phyloP scores from a whole-genome alignment of 305 asterid species.

The Caryopteris hybrid region DNA sequence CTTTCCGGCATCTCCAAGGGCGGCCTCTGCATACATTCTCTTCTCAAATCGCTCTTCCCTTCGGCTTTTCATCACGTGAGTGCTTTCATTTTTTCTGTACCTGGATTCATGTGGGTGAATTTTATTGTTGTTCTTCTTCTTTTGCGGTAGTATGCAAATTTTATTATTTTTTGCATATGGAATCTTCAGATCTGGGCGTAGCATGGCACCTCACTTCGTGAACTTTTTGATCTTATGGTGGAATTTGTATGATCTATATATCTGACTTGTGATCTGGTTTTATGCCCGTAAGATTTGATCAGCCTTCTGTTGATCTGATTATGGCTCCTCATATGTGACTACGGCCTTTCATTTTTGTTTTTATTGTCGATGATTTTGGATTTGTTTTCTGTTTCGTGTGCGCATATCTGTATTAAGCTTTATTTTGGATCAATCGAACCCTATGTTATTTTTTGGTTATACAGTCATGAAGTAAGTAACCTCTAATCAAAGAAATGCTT shows the following conservation, averaged over 20 bases:
- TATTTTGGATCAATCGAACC: no score
- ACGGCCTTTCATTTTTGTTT: no score
- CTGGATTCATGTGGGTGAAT: not conserved
- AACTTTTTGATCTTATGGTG: not conserved
- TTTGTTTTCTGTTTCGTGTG: not conserved
- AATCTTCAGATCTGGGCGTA: conserved; percentile 2
- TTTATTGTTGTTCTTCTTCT: no score
- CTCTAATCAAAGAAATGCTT: not conserved
- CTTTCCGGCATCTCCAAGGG: not conserved
- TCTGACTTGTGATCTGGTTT: not conserved
- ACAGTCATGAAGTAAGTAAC: no score
- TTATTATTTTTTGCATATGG: not conserved
- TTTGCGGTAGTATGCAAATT: no score
- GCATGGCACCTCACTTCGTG: not conserved
- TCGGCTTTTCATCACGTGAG: conserved; percentile 3
- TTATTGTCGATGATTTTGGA: not conserved
- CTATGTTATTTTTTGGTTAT: not conserved
- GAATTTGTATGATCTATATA: not conserved
- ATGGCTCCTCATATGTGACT: not conserved
- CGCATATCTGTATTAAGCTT: not conserved
- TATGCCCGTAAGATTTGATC: not conserved
- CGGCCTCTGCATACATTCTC: not conserved
- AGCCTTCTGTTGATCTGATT: not conserved
- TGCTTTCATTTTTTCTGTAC: not conserved
- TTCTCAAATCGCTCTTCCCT: not conserved